Conservation (phyloP, 768 basidiomycete genomes). For the Royoungia palumana region DNA sequence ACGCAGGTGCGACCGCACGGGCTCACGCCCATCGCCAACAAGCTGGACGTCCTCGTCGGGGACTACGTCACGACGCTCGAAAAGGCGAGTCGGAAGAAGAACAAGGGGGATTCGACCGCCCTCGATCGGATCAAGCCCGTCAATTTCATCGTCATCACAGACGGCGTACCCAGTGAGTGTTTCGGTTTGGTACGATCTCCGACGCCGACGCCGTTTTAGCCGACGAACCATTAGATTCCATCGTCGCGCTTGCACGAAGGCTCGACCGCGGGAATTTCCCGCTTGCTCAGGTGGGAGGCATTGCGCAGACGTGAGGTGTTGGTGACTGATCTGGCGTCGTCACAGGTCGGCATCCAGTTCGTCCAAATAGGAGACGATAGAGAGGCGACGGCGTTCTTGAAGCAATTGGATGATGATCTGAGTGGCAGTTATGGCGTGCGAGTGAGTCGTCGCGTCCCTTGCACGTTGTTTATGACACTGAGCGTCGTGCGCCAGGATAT, state of each 20-base stretch:
- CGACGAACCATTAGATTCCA: conserved; percentile 49
- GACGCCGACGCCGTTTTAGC: conserved; percentile 30
- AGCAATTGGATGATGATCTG: conserved; percentile 58
- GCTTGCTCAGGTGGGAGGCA: conserved; percentile 44
- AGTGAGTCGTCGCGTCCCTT: conserved; percentile 26
- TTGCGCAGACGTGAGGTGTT: no score
- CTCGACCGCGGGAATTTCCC: conserved; percentile 53
- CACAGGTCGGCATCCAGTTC: conserved; percentile 65
- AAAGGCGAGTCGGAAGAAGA: conserved; percentile 24
- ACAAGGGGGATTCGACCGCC: conserved; percentile 19
- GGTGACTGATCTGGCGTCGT: conserved; percentile 4
- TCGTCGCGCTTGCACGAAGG: conserved; percentile 44
- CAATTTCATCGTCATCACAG: conserved; percentile 61
- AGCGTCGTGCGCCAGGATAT: conserved; percentile 48
- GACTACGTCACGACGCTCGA: conserved; percentile 38
- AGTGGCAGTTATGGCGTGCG: conserved; percentile 39
- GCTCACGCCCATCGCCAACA: conserved; percentile 43
- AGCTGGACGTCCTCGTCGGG: conserved; percentile 38
- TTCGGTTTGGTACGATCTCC: neutral
- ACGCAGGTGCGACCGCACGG: conserved; percentile 41
- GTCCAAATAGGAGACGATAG: conserved; percentile 60
- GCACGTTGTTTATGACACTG: neutral
- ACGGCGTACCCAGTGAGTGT: conserved; percentile 55
- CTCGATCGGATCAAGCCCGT: conserved; percentile 47
- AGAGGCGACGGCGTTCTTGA: conserved; percentile 42